Percentiles rank a stretch among this genome's conserved stretches.
Conservation (phyloP, 2,329 filamentous ascomycete genomes). For the Penicillium sp. region DNA sequence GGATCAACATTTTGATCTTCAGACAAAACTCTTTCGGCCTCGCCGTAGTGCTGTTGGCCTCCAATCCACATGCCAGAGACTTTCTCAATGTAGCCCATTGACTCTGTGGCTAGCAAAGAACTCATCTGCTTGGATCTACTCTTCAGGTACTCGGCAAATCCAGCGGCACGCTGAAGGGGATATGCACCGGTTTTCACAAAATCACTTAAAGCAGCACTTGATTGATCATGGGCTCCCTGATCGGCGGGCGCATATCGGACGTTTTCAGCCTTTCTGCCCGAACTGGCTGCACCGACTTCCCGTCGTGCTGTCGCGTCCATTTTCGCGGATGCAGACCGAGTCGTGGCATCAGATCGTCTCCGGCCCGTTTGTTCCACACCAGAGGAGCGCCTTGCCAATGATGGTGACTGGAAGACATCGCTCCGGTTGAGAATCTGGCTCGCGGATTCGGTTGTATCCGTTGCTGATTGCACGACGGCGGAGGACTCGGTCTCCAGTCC, state of each 20-base stretch:
- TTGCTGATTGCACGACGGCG: constrained; percentile 62
- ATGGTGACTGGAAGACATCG: constrained; percentile 77
- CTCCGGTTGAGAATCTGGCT: constrained; percentile 86
- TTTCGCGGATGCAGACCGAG: constrained; percentile 29
- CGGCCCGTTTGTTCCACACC: constrained; percentile 25
- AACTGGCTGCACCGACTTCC: constrained; percentile 1
- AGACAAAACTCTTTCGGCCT: constrained; percentile 61
- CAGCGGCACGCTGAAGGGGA: constrained; percentile 76
- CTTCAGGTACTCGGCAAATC: constrained; percentile 76
- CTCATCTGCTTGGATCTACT: constrained; percentile 76
- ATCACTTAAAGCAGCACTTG: constrained; percentile 53
- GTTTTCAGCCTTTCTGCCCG: constrained; percentile 12
- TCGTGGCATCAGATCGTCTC: constrained; percentile 35
- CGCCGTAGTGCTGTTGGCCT: constrained; percentile 80
- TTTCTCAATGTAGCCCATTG: constrained; percentile 94
- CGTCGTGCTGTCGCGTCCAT: constrained; percentile 15
- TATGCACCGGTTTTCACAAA: constrained; percentile 62
- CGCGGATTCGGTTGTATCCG: constrained; percentile 72
- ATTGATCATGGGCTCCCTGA: constrained; percentile 17
- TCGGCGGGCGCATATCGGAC: constrained; percentile 19
- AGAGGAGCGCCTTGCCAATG: constrained; percentile 29
- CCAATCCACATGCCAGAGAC: constrained; percentile 97
- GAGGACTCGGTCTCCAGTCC: constrained; percentile 73
- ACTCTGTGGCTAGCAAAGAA: constrained; percentile 76
- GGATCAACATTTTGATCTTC: constrained; percentile 59